Percentiles rank a stretch among this genome's conserved stretches.
Conservation (phyloP, 208 protist genomes). For the Wallacemonas sp. region DNA sequence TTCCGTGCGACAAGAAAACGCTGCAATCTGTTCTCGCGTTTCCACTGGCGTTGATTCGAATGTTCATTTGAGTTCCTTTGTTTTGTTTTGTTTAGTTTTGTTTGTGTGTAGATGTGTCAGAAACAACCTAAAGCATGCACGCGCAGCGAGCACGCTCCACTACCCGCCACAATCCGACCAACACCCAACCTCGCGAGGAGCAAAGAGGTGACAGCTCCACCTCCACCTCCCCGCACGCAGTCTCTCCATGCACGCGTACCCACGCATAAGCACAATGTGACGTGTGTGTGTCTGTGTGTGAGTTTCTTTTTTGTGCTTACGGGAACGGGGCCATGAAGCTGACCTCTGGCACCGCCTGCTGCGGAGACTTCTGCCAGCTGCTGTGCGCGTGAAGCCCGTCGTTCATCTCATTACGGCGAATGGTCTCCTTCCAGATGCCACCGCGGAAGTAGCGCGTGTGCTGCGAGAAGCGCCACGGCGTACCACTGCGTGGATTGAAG, state of each 20-base stretch:
- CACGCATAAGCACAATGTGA: too few species aligned
- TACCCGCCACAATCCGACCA: not conserved
- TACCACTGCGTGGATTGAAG: constrained; percentile 84
- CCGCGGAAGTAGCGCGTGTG: constrained; percentile 84
- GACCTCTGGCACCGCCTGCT: constrained; percentile 88
- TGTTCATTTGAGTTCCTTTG: too few species aligned
- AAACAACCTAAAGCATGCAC: not conserved
- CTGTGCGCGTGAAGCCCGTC: constrained; percentile 84
- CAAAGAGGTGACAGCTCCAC: too few species aligned
- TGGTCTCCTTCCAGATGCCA: constrained; percentile 87
- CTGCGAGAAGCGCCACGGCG: constrained; percentile 90
- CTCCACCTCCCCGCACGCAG: too few species aligned
- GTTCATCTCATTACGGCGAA: constrained; percentile 89
- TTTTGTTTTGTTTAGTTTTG: not conserved
- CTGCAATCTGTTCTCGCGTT: too few species aligned
- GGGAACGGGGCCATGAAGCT: constrained; percentile 78
- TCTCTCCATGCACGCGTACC: too few species aligned
- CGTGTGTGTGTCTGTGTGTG: not conserved
- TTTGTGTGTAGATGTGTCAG: not conserved
- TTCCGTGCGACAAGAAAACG: too few species aligned
- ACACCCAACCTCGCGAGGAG: too few species aligned
- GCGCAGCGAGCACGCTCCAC: not conserved
- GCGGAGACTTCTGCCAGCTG: constrained; percentile 89
- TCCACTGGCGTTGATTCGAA: too few species aligned
- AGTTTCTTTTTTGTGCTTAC: constrained; percentile 24